These are phyloP conservation scores for Dothidotthia symphoricarpi DNA, from an alignment of 2,329 filamentous ascomycete genomes.

Conservation along the genomic window DNA sequence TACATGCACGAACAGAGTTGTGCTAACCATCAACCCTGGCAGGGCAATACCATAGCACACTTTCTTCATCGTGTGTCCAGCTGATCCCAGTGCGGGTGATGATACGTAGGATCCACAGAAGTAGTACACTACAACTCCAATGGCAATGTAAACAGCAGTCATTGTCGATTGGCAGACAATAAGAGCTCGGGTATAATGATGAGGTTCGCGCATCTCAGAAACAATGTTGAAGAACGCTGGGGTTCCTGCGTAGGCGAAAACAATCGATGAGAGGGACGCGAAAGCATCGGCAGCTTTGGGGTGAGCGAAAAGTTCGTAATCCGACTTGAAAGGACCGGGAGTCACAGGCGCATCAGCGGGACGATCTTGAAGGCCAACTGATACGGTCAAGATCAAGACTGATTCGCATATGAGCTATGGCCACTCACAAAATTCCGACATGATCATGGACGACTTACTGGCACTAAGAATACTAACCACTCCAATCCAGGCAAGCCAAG, in stretches of 20 bases:
- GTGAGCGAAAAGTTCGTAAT: conserved; percentile 18
- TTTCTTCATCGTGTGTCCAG: conserved; percentile 57
- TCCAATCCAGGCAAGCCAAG: conserved; percentile 29
- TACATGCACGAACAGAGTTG: conserved; percentile 24
- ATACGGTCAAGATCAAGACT: conserved; percentile 27
- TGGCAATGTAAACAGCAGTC: conserved; percentile 62
- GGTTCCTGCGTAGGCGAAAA: conserved; percentile 50
- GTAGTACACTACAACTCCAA: conserved; percentile 66
- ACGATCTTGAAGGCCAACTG: conserved; percentile 27
- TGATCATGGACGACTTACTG: conserved; percentile 14
- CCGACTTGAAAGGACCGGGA: conserved; percentile 19
- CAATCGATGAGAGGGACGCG: conserved; percentile 22
- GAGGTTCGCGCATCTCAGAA: conserved; percentile 61
- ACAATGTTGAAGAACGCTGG: conserved; percentile 68
- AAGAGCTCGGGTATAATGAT: conserved; percentile 58
- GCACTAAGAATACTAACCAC: conserved; percentile 20
- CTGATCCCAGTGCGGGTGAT: conserved; percentile 65
- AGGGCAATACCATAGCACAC: conserved; percentile 67
- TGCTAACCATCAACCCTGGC: conserved; percentile 43
- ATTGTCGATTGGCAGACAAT: conserved; percentile 59
- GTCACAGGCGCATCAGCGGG: conserved; percentile 23
- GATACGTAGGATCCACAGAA: conserved; percentile 62
- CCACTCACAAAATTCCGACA: not conserved
- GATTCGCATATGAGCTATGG: not conserved
- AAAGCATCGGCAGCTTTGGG: conserved; percentile 19